These are phyloP conservation scores for Ocimum tenuiflorum DNA, from an alignment of 257 asterid genomes.

Conservation along the genomic window DNA sequence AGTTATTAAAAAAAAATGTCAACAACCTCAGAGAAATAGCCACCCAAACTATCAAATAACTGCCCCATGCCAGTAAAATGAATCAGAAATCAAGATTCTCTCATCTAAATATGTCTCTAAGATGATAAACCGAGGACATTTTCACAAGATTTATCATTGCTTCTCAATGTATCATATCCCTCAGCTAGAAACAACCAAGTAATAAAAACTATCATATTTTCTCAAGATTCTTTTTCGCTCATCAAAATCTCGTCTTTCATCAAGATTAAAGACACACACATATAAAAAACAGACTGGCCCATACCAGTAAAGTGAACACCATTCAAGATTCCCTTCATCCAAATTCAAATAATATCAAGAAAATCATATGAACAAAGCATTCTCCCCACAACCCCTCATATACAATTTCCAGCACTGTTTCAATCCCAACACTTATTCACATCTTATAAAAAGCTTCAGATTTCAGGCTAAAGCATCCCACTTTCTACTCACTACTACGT, in stretches of 20 bases:
- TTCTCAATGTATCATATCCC: background rate
- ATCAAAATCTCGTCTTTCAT: constrained; percentile 15
- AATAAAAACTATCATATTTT: background rate
- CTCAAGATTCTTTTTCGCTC: background rate
- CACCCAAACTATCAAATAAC: too few species aligned
- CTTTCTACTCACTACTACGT: background rate
- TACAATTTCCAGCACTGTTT: background rate
- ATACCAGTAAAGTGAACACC: background rate
- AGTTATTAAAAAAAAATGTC: background rate
- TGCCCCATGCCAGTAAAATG: background rate
- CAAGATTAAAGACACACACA: too few species aligned
- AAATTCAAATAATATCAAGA: background rate
- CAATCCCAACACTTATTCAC: background rate
- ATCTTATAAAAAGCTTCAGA: background rate
- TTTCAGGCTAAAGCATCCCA: too few species aligned
- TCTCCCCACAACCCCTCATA: background rate
- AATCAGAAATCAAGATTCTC: constrained; percentile 7
- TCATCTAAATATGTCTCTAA: background rate
- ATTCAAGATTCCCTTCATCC: background rate
- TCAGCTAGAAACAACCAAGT: background rate
- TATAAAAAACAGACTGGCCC: background rate
- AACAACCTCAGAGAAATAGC: background rate
- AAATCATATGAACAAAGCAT: background rate
- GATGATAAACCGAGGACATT: background rate
- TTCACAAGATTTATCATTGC: background rate